Evolutionary conservation across 768 basidiomycete species (phyloP), one percentile per base, ranked within the genome.

Genomic region (Mycena belliarum): DNA sequence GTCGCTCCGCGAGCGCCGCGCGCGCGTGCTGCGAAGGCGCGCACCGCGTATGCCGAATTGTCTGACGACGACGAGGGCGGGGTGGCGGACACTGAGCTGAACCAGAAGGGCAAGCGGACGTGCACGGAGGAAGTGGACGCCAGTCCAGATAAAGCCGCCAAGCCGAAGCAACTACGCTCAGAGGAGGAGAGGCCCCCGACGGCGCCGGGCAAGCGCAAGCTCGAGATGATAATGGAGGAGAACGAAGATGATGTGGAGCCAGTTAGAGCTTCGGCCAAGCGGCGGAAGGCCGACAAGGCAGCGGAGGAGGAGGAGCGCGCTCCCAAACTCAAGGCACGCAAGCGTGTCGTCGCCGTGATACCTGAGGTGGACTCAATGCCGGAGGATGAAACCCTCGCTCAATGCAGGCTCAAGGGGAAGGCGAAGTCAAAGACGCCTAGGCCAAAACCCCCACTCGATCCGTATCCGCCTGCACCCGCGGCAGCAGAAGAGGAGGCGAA

Each of bases 31-130:
- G 61, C 21, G 26, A 62, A 59, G 45, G 20, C 52, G 16, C 48
- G 53, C 28, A 29, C 28, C 47, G 51, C 42, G 18, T 62, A 63
- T 16, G 49, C 45, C 12, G 61, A 63, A n/a, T 44, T 55, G 24
- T 61, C 60, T 3, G 61, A 63, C 32, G 57, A 52, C 18, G 60
- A 61, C 32, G 53, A 50, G 18, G 55, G 24, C 4, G 52, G 43
- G 3, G 43, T n/a, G 16, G 18, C 6, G 2, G 5, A 6, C 7
- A n/a, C 6, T 4, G 18, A 6, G 18, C 4, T n/a, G 37, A n/a
- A n/a, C 18, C 18, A 38, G 44, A 46, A 6, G 29, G 7, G 3
- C 4, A 29, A 46, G 26, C 21, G 12, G 25, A 21, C 33, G 53
- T 4, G 29, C n/a, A 33, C n/a, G n/a, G n/a, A n/a, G n/a, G n/a